These are phyloP conservation scores for Anthracocystis panici-leucophaei DNA, from an alignment of 1,284 basidiomycete genomes.

Conservation along the genomic window DNA sequence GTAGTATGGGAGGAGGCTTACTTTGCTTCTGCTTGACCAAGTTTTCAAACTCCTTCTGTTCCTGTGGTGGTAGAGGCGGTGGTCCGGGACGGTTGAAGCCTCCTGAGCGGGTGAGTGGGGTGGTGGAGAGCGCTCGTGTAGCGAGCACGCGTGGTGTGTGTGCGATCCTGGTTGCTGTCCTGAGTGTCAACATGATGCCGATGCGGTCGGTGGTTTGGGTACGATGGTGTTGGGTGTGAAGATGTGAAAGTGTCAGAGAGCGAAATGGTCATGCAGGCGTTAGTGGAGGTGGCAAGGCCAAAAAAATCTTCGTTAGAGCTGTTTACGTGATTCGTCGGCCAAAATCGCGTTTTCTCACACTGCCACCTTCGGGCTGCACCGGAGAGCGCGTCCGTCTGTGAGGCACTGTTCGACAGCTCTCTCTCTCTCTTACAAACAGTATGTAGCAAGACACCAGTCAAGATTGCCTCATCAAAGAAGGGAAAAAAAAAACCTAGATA, in stretches of 20 bases:
- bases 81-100: conserved; percentile 69
- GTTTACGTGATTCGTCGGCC: conserved; percentile 35
- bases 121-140: conserved; percentile 21
- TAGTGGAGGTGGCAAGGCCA: conserved; percentile 29
- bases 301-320: conserved; percentile 13
- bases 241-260: background rate
- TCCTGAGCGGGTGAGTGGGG: background rate
- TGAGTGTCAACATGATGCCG: conserved; percentile 16
- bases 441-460: background rate
- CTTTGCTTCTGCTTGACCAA: conserved; percentile 67
- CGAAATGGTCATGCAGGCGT: background rate
- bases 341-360: background rate
- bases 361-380: background rate
- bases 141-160: conserved; percentile 4
- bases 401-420: conserved; percentile 1
- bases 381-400: background rate
- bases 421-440: background rate
- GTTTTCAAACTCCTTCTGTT: conserved; percentile 71
- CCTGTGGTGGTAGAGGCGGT: conserved; percentile 68
- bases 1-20: conserved; percentile 29
- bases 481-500: conserved; percentile 8
- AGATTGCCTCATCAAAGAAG: background rate
- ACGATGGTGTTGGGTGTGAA: background rate
- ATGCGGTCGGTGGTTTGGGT: background rate
- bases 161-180: background rate